Conservation (phyloP, 768 basidiomycete species). For the Sporobolomyces roseus region DNA sequence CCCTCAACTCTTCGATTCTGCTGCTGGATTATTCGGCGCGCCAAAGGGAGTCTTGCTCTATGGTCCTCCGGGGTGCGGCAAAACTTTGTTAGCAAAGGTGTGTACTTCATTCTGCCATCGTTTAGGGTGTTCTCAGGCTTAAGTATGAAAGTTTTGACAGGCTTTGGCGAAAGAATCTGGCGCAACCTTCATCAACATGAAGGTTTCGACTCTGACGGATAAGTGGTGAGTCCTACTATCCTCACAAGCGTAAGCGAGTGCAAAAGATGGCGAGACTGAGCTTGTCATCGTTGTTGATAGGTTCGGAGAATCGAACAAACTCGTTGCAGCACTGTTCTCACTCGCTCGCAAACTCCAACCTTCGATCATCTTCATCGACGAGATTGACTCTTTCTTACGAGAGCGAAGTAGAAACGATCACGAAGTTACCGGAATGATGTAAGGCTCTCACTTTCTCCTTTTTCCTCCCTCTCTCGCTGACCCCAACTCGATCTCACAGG, state of each 20-base stretch:
- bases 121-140: background rate
- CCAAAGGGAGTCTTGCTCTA: conserved; percentile 95
- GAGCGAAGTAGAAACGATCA: conserved; percentile 85
- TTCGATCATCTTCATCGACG: conserved; percentile 96
- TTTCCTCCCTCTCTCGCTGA: background rate
- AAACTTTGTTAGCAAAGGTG: conserved; percentile 94
- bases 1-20: conserved; percentile 74
- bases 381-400: conserved; percentile 91
- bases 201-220: conserved; percentile 67
- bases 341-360: conserved; percentile 91
- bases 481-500: conserved; percentile 9
- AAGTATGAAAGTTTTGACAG: no score
- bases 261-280: no score
- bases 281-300: conserved; percentile 48
- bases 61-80: conserved; percentile 96
- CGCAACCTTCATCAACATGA: conserved; percentile 90
- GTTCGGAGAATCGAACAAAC: conserved; percentile 89
- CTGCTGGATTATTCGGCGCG: conserved; percentile 76
- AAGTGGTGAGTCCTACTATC: conserved; percentile 50
- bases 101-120: background rate
- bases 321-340: conserved; percentile 89
- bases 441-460: background rate
- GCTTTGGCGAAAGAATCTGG: conserved; percentile 95
- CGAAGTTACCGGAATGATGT: conserved; percentile 90
- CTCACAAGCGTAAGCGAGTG: no score